Evolutionary conservation across 2,329 filamentous ascomycete species (phyloP), one percentile per base, ranked within the genome.

Genomic region (Clarireedia monteithiana): DNA sequence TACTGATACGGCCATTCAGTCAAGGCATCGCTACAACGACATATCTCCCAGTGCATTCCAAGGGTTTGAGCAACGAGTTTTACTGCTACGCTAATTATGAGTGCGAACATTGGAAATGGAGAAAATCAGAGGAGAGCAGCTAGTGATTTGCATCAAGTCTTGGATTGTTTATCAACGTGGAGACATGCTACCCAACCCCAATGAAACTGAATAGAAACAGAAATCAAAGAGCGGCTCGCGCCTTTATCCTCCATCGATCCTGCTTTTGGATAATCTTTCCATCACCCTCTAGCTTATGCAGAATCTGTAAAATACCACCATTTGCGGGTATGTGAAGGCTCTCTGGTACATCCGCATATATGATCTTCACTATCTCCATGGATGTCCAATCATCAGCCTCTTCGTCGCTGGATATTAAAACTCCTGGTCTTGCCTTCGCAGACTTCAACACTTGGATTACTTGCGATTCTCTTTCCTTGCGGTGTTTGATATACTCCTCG

Each of bases 361-460:
- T 89, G 34, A 88, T 75, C 70, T 87, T 88, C n/a, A 96, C 92
- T 60, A 97, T 76, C 57, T 92, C 89, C 79, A 90, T 85, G 7
- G 83, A 78, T 6, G 80, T 82, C 88, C 86, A 90, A 0, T 71
- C 69, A 57, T 72, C 70, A 14, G 64, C 63, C 34, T 62, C 64
- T 24, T 60, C 40, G 17, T 55, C 36, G 45, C 53, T 45, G 17
- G 59, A 60, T 36, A 66, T 62, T n/a, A 12, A 7, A n/a, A 48
- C 26, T 2, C 70, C 60, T 14, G 58, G 62, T 47, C 51, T 69
- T 42, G 60, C 17, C 68, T 69, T 64, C 68, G 67, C 68, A 46
- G 73, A 74, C 44, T 72, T 72, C 62, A 95, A 69, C 0, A 85
- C 82, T 55, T 80, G 77, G 17, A 94, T 61, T 4, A 95, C 83